Conservation (phyloP, 495 filamentous ascomycete genomes). For the Hyaloscypha finlandica region DNA sequence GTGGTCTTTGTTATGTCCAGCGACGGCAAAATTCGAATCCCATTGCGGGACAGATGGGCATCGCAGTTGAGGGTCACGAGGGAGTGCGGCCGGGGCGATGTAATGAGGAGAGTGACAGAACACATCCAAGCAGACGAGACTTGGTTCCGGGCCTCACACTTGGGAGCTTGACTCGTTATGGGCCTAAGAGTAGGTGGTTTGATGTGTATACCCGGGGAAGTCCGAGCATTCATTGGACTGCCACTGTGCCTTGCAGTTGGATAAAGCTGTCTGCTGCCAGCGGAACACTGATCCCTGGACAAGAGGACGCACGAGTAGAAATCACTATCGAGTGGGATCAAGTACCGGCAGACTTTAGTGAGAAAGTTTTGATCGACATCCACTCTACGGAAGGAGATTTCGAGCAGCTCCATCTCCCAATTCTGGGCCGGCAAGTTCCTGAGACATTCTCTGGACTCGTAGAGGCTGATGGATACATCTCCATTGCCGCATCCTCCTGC, state of each 20-base stretch:
- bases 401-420: constrained; percentile 51
- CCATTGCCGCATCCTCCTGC: constrained; percentile 48
- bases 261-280: constrained; percentile 55
- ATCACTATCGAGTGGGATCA: constrained; percentile 61
- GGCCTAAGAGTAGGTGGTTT: constrained; percentile 57
- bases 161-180: constrained; percentile 60
- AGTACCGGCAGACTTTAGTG: constrained; percentile 49
- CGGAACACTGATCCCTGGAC: constrained; percentile 49
- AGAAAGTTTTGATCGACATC: constrained; percentile 44
- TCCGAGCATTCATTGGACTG: constrained; percentile 54
- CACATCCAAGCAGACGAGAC: constrained; percentile 49
- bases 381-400: constrained; percentile 46
- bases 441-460: constrained; percentile 63
- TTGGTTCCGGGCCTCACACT: constrained; percentile 40
- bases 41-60: constrained; percentile 61
- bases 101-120: constrained; percentile 66
- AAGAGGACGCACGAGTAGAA: constrained; percentile 55
- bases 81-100: constrained; percentile 52
- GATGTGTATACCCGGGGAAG: constrained; percentile 67
- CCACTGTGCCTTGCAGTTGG: constrained; percentile 54
- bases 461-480: constrained; percentile 60
- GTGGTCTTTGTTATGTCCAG: constrained; percentile 57
- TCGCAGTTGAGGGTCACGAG: constrained; percentile 60
- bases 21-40: constrained; percentile 56
- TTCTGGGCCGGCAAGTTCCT: constrained; percentile 54